Base-by-base conservation (phyloP, 1,284 basidiomycete genomes). In the Cryptococcus jaspeensis region DNA sequence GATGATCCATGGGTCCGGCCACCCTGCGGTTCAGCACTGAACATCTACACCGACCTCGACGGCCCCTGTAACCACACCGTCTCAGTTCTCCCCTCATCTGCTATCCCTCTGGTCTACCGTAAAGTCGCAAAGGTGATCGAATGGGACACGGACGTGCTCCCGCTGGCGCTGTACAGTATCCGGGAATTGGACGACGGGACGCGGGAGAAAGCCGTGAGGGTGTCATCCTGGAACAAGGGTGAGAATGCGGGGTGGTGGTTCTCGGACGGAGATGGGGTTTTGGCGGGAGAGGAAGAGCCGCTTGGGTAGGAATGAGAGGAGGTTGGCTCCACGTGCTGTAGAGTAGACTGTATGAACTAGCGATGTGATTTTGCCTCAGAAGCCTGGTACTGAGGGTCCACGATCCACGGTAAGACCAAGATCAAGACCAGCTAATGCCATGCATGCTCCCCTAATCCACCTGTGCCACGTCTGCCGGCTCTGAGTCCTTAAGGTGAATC, bases 181-280 rank as follows among this genome's bases (percentile, higher is more conserved):
- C 28, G 28, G 4, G 28, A 22, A 13, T 13, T 44, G 42, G 42
- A 22, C 42, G 40, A 42, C n/a, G 8, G 3, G 13, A 18, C 28
- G 32, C 23, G n/a, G 11, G 47, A 50, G 12, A 46, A 51, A 32
- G 58, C 49, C 7, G 51, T 42, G 3, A 43, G 49, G 37, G 41
- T 60, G 11, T 35, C 32, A 5, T 8, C 20, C 2, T 36, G n/a
- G 37, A 40, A 50, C 15, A 37, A 28, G 22, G 41, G 28, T 47
- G 45, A 55, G 55, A 39, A 56, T 20, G 55, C 60, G 3, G 63
- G 52, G 22, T 65, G 63, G 63, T 65, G 63, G 63, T 62, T 60
- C 35, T 43, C 18, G 37, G 52, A 62, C 55, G 60, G 56, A n/a
- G 59, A 61, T 48, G 53, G 50, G 7, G 39, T 56, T 5, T 44